Percentiles rank a stretch among this genome's conserved stretches.
These are phyloP conservation scores for Moesziomyces globuligerus DNA, from an alignment of 1,284 basidiomycete genomes.

Conservation along the genomic window DNA sequence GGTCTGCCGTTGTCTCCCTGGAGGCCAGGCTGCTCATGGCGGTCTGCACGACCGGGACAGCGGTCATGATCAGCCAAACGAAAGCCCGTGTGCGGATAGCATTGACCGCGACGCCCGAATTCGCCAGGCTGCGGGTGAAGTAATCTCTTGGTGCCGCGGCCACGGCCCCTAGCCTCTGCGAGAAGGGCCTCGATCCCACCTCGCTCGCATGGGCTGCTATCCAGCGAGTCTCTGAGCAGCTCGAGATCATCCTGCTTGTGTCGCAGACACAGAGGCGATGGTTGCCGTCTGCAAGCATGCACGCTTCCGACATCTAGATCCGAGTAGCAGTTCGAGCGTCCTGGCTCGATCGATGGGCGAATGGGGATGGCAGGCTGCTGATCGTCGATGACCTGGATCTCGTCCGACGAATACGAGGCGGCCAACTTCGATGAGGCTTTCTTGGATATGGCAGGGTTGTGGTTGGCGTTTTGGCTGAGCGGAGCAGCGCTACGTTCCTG, in stretches of 20 bases:
- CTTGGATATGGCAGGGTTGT: not conserved
- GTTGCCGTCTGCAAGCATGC: constrained; percentile 12
- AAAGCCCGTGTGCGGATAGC: not conserved
- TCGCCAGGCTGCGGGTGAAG: constrained; percentile 6
- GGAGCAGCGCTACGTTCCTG: not conserved
- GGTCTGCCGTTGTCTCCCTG: not conserved
- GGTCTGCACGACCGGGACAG: no score
- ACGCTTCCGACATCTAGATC: constrained; percentile 39
- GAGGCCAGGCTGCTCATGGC: no score
- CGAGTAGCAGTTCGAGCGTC: constrained; percentile 20
- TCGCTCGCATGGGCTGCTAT: constrained; percentile 22
- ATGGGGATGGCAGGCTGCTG: constrained; percentile 34
- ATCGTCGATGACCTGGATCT: constrained; percentile 40
- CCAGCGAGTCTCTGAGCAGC: constrained; percentile 19
- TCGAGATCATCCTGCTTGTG: constrained; percentile 28
- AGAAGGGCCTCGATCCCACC: not conserved
- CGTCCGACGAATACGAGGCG: constrained; percentile 15
- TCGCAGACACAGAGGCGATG: constrained; percentile 23
- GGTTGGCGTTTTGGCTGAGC: not conserved
- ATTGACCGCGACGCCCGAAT: not conserved
- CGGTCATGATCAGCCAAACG: no score
- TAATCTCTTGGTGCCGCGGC: constrained; percentile 20
- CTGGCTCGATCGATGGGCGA: constrained; percentile 1
- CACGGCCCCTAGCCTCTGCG: constrained; percentile 17
- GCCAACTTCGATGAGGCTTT: not conserved